phyloP scores from a whole-genome alignment of 345 rosid species.

The Mangifera indica region DNA sequence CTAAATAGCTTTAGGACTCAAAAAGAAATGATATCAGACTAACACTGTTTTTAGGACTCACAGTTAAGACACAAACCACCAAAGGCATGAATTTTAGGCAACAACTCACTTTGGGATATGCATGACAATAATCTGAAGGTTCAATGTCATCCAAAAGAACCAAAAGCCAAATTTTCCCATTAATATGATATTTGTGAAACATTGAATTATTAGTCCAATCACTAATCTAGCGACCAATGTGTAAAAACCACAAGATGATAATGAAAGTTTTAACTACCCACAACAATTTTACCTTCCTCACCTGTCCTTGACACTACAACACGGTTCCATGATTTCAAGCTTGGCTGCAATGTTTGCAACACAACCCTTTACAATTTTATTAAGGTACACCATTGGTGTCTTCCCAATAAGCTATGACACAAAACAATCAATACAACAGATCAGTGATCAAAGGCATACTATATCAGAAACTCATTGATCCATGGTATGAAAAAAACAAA shows the following conservation, averaged over 20 bases:
- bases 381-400: slow-evolving; percentile 93
- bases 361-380: slow-evolving; percentile 77
- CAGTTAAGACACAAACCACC: not conserved
- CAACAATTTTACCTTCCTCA: slow-evolving; percentile 9
- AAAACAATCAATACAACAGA: slow-evolving; percentile 16
- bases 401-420: slow-evolving; percentile 76
- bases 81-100: not conserved
- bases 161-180: not conserved
- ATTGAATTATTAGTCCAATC: not conserved
- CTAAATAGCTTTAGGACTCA: no score
- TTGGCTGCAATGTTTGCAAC: slow-evolving; percentile 83
- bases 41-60: not conserved
- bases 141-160: not conserved
- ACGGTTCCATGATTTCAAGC: slow-evolving; percentile 91
- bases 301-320: slow-evolving; percentile 95
- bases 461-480: not conserved
- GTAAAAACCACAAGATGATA: slow-evolving; percentile 5
- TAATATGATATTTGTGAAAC: not conserved
- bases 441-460: not conserved
- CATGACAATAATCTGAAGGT: not conserved
- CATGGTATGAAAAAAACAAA: not conserved
- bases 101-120: not conserved
- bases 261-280: slow-evolving; percentile 11
- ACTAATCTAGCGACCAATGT: slow-evolving; percentile 6
- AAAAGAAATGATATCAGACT: no score